phyloP scores from a whole-genome alignment of 352 stramenopile species.

The Pythium coloratum region DNA sequence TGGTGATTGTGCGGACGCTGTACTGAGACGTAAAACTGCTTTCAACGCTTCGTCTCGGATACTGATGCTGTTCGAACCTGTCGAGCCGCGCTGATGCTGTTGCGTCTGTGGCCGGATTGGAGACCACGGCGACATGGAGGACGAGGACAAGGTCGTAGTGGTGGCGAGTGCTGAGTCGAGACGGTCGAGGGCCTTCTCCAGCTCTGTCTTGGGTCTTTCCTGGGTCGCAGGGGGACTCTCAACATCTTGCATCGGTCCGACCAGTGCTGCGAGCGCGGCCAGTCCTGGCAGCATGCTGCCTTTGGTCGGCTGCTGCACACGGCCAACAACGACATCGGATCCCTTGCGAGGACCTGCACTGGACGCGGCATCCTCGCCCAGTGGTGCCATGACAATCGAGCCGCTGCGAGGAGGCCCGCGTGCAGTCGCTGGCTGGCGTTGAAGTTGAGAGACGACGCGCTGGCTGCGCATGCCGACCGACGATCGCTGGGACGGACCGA shows the following conservation, averaged over 20 bases:
- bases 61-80: slow-evolving; percentile 10
- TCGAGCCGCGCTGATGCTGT: slow-evolving; percentile 10
- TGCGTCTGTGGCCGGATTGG: slow-evolving; percentile 1
- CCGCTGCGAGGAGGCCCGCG: not conserved
- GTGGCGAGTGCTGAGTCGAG: slow-evolving; percentile 19
- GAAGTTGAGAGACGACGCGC: slow-evolving; percentile 13
- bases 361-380: not conserved
- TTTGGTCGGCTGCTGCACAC: not conserved
- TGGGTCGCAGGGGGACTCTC: not conserved
- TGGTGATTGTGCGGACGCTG: not conserved
- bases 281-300: slow-evolving; percentile 13
- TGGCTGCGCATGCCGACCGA: slow-evolving; percentile 5
- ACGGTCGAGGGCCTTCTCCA: slow-evolving; percentile 19
- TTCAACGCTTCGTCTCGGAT: slow-evolving; percentile 17
- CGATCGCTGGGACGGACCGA: not conserved
- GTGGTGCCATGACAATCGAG: not conserved
- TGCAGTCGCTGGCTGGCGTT: not conserved
- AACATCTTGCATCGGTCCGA: not conserved
- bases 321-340: not conserved
- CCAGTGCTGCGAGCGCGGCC: slow-evolving; percentile 6
- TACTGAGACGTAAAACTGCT: not conserved
- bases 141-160: not conserved
- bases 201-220: slow-evolving; percentile 1
- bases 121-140: not conserved
- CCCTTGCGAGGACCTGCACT: not conserved